A percentile compares a stretch with the other conserved stretches of the same genome.
These are phyloP conservation scores for Fagopyrum esculentum DNA, from an alignment of 148 eudicot species.

Conservation along the genomic window DNA sequence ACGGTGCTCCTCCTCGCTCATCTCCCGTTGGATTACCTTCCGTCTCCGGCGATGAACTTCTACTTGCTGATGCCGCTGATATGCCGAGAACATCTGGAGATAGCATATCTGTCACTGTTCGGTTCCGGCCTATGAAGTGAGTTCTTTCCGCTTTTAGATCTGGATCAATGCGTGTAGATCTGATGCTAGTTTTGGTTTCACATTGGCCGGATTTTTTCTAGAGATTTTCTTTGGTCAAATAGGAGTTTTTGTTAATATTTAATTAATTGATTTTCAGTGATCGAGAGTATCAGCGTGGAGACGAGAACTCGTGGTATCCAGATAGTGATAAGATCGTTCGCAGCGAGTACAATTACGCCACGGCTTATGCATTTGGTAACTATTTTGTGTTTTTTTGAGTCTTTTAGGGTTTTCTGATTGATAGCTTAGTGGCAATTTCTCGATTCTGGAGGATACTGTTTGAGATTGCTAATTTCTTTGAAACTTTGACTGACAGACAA, in stretches of 20 bases:
- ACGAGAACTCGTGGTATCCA: constrained; percentile 86
- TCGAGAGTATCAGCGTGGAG: constrained; percentile 77
- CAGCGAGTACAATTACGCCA: constrained; percentile 69
- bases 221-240: constrained; percentile 26
- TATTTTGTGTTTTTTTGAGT: neutral
- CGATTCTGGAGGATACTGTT: neutral
- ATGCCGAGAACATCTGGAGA: constrained; percentile 49
- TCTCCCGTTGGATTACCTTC: constrained; percentile 51
- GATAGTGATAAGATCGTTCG: constrained; percentile 88
- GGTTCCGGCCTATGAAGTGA: constrained; percentile 90
- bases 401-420: neutral
- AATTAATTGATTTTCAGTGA: constrained; percentile 38
- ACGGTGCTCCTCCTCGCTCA: constrained; percentile 21
- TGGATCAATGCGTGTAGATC: constrained; percentile 16
- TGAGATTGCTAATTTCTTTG: constrained; percentile 7
- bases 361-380: constrained; percentile 83
- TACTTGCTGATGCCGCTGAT: constrained; percentile 36
- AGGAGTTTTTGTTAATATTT: constrained; percentile 11
- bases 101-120: constrained; percentile 87
- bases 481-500: constrained; percentile 45
- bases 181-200: constrained; percentile 3
- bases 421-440: neutral
- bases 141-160: constrained; percentile 23
- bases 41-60: constrained; percentile 32
- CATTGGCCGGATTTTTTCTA: neutral